Conservation (phyloP, 306 rosid genomes). For the Astragalus glycyphyllos region DNA sequence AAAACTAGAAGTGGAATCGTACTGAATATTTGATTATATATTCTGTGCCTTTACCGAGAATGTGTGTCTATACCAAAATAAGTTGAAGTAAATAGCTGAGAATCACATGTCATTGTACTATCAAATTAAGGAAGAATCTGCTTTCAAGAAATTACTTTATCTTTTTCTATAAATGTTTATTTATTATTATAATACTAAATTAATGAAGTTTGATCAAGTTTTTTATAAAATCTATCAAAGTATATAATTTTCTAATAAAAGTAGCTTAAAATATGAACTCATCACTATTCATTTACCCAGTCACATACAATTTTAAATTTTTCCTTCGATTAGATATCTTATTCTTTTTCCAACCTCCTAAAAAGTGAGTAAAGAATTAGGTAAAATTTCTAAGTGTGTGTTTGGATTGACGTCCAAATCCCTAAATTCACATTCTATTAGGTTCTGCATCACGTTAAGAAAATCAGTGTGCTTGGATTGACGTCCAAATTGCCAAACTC, state of each 20-base stretch:
- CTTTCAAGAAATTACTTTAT: neutral
- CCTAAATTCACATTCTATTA: too few species aligned
- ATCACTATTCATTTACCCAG: neutral
- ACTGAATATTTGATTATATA: too few species aligned
- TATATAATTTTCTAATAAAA: neutral
- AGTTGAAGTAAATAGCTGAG: neutral
- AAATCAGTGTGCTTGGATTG: too few species aligned
- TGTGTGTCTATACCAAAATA: neutral
- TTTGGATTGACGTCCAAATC: too few species aligned
- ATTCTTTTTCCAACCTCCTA: neutral
- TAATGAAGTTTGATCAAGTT: neutral
- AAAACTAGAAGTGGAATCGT: too few species aligned
- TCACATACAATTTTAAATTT: neutral
- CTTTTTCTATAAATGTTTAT: neutral
- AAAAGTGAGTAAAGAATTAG: neutral
- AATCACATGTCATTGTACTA: neutral
- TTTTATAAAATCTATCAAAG: neutral
- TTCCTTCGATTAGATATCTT: neutral
- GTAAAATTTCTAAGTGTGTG: neutral
- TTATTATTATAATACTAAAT: too few species aligned
- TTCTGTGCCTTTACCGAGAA: neutral
- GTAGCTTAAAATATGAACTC: neutral
- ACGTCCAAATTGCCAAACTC: too few species aligned
- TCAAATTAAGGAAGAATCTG: neutral
- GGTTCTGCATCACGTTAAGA: too few species aligned